Percentiles rank a stretch among this genome's conserved stretches.
Conservation (phyloP, 2,329 filamentous ascomycete species). For the Colletotrichum musicola region DNA sequence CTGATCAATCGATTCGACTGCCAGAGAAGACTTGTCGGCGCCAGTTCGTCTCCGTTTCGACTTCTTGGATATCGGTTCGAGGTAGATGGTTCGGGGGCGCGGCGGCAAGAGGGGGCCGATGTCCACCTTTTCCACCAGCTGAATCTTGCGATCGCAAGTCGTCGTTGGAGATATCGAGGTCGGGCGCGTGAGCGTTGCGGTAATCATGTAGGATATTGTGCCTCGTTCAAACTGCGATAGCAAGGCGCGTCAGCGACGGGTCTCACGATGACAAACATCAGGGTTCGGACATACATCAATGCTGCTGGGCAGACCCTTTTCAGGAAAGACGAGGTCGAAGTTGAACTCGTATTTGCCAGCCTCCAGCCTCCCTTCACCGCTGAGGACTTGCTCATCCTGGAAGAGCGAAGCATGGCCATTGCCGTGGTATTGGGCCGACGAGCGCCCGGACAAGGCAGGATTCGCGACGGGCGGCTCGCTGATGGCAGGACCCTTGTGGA, state of each 20-base stretch:
- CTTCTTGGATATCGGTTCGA: conserved; percentile 86
- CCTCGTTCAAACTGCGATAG: conserved; percentile 87
- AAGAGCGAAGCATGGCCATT: conserved; percentile 86
- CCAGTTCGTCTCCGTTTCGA: conserved; percentile 71
- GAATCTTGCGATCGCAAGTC: conserved; percentile 84
- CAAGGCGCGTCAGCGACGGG: conserved; percentile 12
- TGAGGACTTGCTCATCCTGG: conserved; percentile 84
- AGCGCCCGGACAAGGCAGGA: conserved; percentile 53
- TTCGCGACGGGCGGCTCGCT: conserved; percentile 62
- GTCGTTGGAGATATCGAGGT: conserved; percentile 85
- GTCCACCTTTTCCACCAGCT: conserved; percentile 85
- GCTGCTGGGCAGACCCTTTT: conserved; percentile 83
- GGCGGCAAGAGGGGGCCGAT: conserved; percentile 81
- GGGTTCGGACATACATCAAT: conserved; percentile 79
- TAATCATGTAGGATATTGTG: conserved; percentile 91
- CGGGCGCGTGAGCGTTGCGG: conserved; percentile 88
- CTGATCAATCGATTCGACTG: conserved; percentile 55
- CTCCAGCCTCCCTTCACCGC: conserved; percentile 81
- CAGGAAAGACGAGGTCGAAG: conserved; percentile 79
- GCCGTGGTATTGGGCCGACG: conserved; percentile 71
- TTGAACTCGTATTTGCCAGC: conserved; percentile 84
- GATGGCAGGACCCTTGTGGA: conserved; percentile 77
- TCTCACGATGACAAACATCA: conserved; percentile 4
- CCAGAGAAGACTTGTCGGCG: conserved; percentile 59
- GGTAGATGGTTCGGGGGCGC: conserved; percentile 83